Evolutionary conservation across 1,284 basidiomycete genomes (phyloP), one percentile per base, ranked within the genome.

Genomic region (Fomes fomentarius): DNA sequence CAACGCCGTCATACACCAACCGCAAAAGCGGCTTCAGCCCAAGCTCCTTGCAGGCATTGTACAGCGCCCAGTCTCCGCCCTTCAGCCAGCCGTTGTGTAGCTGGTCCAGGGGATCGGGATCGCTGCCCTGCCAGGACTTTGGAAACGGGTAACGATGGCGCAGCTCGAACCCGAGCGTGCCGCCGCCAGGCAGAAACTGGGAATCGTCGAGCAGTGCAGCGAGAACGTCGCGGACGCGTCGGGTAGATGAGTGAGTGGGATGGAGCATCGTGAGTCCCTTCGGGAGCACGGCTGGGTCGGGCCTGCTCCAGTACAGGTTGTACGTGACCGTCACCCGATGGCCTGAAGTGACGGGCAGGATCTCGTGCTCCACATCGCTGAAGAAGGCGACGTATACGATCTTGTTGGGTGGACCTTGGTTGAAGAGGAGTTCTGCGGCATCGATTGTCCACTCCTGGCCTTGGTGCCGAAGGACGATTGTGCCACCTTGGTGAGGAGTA

Each of bases 341-440:
- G 0, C 80, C 78, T 0, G 68, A 68, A 4, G 48, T 61, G 11
- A 81, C 75, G 0, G 66, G 66, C 0, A 63, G 37, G 6, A 81
- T 75, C 58, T 80, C 77, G 63, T 81, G 75, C 54, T 76, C 74
- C 56, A 77, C 69, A 59, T 79, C 76, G 53, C 74, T 71, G 67
- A 68, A 78, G 62, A 80, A 75, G 0, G 71, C 70, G 43, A 68
- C 58, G 54, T 70, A 78, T 0, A 67, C 71, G 25, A 75, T 52
- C 12, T 22, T 19, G 7, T 26, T 35, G 7, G 12, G 4, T 17
- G 26, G 21, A 14, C 28, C 38, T 39, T 21, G 38, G 38, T 2
- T 30, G 28, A 12, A 6, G 4, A 71, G 54, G 12, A 69, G 54
- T 6, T 53, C 7, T 1, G 67, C 64, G 6, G 71, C 68, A 54